Evolutionary conservation across 2,329 filamentous ascomycete genomes (phyloP).

Genomic region (Colletotrichum spinosum): DNA sequence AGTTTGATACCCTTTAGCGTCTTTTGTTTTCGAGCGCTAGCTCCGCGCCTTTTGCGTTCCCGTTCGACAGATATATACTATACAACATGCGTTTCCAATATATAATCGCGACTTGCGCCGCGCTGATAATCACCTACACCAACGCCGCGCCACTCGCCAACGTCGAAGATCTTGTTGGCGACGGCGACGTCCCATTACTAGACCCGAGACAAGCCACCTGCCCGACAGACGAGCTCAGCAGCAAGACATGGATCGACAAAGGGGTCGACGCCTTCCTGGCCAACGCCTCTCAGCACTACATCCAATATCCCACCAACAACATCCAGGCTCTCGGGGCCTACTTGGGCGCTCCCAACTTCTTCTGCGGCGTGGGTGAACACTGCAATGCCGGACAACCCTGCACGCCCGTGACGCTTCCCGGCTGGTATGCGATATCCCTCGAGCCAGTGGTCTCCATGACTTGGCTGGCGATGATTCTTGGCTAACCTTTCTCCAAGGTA

Average conservation of each 20-base stretch:
- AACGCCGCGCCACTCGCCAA: background rate
- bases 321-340: constrained; percentile 30
- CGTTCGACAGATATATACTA: background rate
- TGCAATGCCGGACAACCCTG: constrained; percentile 38
- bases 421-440: constrained; percentile 18
- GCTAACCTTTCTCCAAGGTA: background rate
- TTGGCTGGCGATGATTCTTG: too few relatives aligned
- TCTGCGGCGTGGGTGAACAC: constrained; percentile 29
- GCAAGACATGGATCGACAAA: constrained; percentile 9
- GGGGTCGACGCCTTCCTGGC: constrained; percentile 5
- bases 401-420: constrained; percentile 29
- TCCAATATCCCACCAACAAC: constrained; percentile 18
- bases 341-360: constrained; percentile 37
- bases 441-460: too few relatives aligned
- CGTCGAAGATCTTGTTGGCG: background rate
- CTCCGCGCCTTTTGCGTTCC: background rate
- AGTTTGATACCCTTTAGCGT: constrained; percentile 3
- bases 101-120: background rate
- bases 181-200: background rate
- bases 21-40: background rate
- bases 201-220: background rate
- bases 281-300: constrained; percentile 1
- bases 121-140: background rate
- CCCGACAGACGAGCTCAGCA: constrained; percentile 1
- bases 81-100: constrained; percentile 11